Base-by-base conservation (phyloP, 2,329 filamentous ascomycete genomes). In the Cercospora nicotianae region DNA sequence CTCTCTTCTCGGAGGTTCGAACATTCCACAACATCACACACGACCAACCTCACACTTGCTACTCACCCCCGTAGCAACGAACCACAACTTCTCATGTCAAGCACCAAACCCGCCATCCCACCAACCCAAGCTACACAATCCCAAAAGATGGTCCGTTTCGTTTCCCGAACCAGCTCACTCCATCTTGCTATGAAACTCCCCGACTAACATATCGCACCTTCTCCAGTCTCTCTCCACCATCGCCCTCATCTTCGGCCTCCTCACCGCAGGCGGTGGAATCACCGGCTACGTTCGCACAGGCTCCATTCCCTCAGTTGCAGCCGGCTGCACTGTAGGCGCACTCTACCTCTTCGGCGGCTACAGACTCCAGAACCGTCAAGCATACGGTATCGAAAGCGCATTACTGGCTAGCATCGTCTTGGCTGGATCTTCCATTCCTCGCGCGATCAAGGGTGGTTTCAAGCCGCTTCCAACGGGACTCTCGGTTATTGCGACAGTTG, bases 371-470 rank as follows among this genome's bases (percentile, higher is more conserved):
- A 89, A 88, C 74, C 84, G 86, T 69, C 86, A 93, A 78, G 79
- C 91, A 3, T 97, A 95, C 79, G 95, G 94, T 70, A 82, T 96
- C 73, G 95, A 98, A 81, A 83, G 97, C 53, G 92, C 91, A n/a
- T 86, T 99, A 9, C 84, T 97, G 53, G 95, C 95, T 4, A 96
- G 92, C 0, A 76, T 93, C n/a, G 82, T 98, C 28, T 86, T 99
- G 39, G 94, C 87, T 2, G 93, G 93, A 20, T 91, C 91, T 51
- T 91, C 92, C 1, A 90, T 98, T 68, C 95, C 95, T 12, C 87
- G 95, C 63, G 95, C 93, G 4, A 89, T 99, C 76, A 92, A 89
- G 79, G 87, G 89, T 51, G 85, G 86, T 74, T 73, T 73, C 36
- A 99, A 98, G 86, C 91, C 92, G 0, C 87, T 99, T 63, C 94